Evolutionary conservation across 352 stramenopile genomes (phyloP), one percentile per base, ranked within the genome.

Genomic region (Globisporangium polare): DNA sequence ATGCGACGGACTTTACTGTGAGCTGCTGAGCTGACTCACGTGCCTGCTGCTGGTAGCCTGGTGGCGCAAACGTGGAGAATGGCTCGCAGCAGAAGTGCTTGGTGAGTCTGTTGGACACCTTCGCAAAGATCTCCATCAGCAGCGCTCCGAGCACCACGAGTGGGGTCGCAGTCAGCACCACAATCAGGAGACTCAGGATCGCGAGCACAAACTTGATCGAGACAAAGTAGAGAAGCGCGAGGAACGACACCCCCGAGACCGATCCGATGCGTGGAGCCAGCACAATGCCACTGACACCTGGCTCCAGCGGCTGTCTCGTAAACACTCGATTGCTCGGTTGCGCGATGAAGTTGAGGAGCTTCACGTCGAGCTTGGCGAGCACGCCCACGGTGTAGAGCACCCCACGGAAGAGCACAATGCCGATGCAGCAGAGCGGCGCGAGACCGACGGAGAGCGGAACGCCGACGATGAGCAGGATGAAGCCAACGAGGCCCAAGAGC

Each of bases 311-410:
- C 35, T 2, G 8, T 13, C 9, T 41, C 35, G 13, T 1, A 41
- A 17, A 41, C 2, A 41, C 12, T 12, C 35, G 35, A 17, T 41
- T 17, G 35, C 5, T 13, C 5, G 35, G 12, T 4, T 4, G 5
- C 35, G 9, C 12, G 8, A 41, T 15, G 12, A 41, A 41, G 33
- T 41, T 41, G 33, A 41, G 76, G 24, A 92, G 64, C 61, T 77
- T 70, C n/a, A 86, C 78, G 46, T 92, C 83, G 5, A 83, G 37
- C 47, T 74, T 67, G 17, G 83, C 78, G 12, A 89, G 65, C 51
- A 68, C 77, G 17, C 68, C 62, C 26, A 88, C 77, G 53, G 80
- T 41, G 1, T 63, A 63, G 3, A 89, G 60, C 24, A 92, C 60
- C 2, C 75, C 51, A 17, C 77, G 76, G 60, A 90, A 83, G 6